These are phyloP conservation scores for Hypomyces rosellus DNA, from an alignment of 2,329 filamentous ascomycete species.

Conservation along the genomic window DNA sequence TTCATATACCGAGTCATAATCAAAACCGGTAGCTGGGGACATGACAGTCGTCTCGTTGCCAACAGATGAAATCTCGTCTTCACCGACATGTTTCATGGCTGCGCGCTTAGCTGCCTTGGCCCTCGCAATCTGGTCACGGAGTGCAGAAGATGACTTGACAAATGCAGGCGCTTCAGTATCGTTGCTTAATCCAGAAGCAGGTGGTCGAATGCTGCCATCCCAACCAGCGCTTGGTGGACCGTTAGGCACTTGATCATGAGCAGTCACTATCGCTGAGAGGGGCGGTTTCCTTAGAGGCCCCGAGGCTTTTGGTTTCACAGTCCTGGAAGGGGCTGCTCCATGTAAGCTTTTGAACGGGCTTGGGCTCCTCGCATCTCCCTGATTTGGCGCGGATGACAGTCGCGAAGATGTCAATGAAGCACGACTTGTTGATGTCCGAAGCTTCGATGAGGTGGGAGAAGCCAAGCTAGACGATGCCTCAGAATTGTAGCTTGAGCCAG, in stretches of 20 bases:
- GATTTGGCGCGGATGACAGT: slow-evolving; percentile 19
- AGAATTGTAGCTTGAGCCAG: slow-evolving; percentile 55
- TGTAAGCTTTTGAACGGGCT: slow-evolving; percentile 33
- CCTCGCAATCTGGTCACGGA: slow-evolving; percentile 88
- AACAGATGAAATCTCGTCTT: slow-evolving; percentile 7
- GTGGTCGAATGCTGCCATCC: slow-evolving; percentile 25
- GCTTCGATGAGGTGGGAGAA: slow-evolving; percentile 18
- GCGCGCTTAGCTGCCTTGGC: slow-evolving; percentile 76
- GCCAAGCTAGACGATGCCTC: slow-evolving; percentile 41
- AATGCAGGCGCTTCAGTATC: not conserved
- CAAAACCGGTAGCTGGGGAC: slow-evolving; percentile 36
- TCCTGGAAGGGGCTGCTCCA: slow-evolving; percentile 26
- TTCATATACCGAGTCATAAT: slow-evolving; percentile 45
- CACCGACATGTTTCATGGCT: slow-evolving; percentile 30
- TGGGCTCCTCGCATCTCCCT: slow-evolving; percentile 24
- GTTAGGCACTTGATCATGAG: slow-evolving; percentile 2
- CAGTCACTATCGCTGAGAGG: slow-evolving; percentile 30
- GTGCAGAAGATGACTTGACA: slow-evolving; percentile 67
- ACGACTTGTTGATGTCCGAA: slow-evolving; percentile 19
- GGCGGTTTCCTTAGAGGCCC: slow-evolving; percentile 51
- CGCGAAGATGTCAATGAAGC: slow-evolving; percentile 17
- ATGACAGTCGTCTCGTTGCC: slow-evolving; percentile 31
- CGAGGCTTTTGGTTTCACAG: slow-evolving; percentile 46
- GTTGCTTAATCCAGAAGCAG: slow-evolving; percentile 13
- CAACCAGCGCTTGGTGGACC: slow-evolving; percentile 16